These are phyloP conservation scores for Sarocladiaceae sp. DNA, from an alignment of 2,329 filamentous ascomycete species.

Conservation along the genomic window DNA sequence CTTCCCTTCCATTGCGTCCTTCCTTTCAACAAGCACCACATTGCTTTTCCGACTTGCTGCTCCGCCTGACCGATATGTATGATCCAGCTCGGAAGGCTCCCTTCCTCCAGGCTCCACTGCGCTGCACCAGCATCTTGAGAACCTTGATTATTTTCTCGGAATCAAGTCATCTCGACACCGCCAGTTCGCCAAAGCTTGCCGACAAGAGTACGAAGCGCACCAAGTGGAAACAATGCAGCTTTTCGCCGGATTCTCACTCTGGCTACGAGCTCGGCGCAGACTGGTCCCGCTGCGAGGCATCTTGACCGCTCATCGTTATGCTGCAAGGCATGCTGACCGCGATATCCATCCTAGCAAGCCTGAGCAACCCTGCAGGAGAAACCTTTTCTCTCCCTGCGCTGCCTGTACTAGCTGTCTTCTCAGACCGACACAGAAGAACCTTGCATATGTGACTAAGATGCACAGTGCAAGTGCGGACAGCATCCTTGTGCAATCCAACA, in stretches of 20 bases:
- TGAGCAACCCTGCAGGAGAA: too few species aligned
- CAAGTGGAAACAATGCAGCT: conserved; percentile 5
- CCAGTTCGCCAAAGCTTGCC: neutral
- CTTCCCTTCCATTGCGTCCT: neutral
- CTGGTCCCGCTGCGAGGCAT: neutral
- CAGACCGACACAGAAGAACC: too few species aligned
- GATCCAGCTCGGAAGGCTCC: neutral
- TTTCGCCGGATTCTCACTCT: neutral
- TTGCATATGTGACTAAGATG: too few species aligned
- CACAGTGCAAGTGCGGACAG: too few species aligned
- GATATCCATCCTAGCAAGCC: neutral
- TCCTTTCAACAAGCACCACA: neutral
- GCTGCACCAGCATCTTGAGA: neutral
- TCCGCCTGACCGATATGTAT: too few species aligned
- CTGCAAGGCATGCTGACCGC: conserved; percentile 1
- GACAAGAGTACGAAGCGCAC: neutral
- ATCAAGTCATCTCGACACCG: neutral
- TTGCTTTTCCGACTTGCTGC: too few species aligned
- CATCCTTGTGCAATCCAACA: too few species aligned
- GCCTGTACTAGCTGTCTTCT: too few species aligned
- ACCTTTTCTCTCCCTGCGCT: too few species aligned
- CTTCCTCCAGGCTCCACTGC: neutral
- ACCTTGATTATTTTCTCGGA: neutral
- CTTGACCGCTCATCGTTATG: conserved; percentile 8
- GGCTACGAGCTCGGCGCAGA: neutral